Percentiles rank a stretch among this genome's conserved stretches.
Evolutionary conservation across 768 basidiomycete species (phyloP).

Genomic region (Leccinum ochraceum): DNA sequence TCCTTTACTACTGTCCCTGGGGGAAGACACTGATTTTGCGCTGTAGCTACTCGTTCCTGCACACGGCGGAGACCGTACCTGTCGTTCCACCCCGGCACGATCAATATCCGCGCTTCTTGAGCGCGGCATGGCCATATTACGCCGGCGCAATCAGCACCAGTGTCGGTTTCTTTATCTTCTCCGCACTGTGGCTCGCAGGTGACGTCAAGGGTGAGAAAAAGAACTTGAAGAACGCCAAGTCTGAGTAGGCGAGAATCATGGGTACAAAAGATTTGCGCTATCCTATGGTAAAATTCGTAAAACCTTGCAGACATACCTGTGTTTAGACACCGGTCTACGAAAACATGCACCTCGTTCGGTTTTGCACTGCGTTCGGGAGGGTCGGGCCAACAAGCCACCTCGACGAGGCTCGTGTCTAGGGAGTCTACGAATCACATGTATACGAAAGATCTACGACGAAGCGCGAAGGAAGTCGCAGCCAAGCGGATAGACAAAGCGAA

Average conservation of each 20-base stretch:
- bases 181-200: slow-evolving; percentile 83
- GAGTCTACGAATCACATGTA: slow-evolving; percentile 25
- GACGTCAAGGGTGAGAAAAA: slow-evolving; percentile 68
- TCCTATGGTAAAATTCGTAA: slow-evolving; percentile 9
- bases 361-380: background rate
- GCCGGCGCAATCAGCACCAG: slow-evolving; percentile 87
- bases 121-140: slow-evolving; percentile 97
- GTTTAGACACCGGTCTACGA: slow-evolving; percentile 7
- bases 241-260: slow-evolving; percentile 19
- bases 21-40: background rate
- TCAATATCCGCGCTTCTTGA: slow-evolving; percentile 92
- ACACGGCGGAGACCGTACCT: slow-evolving; percentile 73
- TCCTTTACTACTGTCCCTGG: background rate
- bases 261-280: slow-evolving; percentile 9
- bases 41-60: slow-evolving; percentile 70
- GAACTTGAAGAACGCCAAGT: slow-evolving; percentile 38
- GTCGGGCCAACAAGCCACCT: slow-evolving; percentile 3
- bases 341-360: slow-evolving; percentile 8
- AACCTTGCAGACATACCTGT: slow-evolving; percentile 26
- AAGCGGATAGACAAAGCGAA: background rate
- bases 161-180: slow-evolving; percentile 82
- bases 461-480: background rate
- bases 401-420: slow-evolving; percentile 13
- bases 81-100: slow-evolving; percentile 95
- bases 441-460: slow-evolving; percentile 26